These are phyloP conservation scores for Fragaria ananassa DNA, from an alignment of 306 rosid species.

Conservation along the genomic window DNA sequence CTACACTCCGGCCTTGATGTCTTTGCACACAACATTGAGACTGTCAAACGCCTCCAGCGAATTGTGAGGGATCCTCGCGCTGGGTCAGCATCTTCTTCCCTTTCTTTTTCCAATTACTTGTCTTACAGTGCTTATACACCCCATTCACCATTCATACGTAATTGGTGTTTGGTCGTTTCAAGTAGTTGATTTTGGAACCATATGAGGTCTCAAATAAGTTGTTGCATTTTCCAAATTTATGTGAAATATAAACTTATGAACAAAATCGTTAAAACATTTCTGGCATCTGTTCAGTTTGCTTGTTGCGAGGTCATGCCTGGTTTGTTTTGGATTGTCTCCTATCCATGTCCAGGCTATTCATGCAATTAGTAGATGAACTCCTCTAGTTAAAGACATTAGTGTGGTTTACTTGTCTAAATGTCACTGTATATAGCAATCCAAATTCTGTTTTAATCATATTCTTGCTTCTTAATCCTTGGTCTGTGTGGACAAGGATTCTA, in stretches of 20 bases:
- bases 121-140: neutral
- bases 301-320: neutral
- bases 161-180: neutral
- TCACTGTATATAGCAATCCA: neutral
- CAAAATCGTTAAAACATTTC: neutral
- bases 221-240: neutral
- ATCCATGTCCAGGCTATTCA: neutral
- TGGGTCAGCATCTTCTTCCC: constrained; percentile 53
- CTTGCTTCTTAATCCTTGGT: neutral
- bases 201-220: neutral
- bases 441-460: neutral
- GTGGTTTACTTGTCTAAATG: neutral
- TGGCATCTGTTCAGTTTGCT: neutral
- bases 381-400: neutral
- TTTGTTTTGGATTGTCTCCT: neutral
- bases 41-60: constrained; percentile 92
- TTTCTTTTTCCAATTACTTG: neutral
- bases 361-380: neutral
- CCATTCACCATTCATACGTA: neutral
- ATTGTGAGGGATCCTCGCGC: constrained; percentile 97
- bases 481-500: neutral
- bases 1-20: constrained; percentile 88
- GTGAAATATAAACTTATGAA: neutral
- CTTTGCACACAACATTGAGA: constrained; percentile 93
- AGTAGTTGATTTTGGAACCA: neutral